Conservation (phyloP, 106 monocot species). For the Amphibolis antarctica region DNA sequence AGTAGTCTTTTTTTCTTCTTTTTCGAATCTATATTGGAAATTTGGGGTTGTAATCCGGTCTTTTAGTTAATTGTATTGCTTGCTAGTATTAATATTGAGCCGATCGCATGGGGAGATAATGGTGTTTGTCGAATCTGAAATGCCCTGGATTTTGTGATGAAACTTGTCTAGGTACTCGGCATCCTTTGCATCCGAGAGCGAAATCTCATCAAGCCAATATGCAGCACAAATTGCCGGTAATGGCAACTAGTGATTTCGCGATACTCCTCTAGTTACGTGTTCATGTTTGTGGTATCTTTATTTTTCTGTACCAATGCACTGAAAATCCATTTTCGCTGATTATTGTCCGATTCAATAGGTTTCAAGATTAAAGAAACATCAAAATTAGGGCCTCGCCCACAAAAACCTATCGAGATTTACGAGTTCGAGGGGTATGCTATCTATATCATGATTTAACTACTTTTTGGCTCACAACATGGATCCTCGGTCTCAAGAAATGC, state of each 20-base stretch:
- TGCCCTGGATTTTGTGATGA: neutral
- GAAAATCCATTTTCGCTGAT: too few species aligned
- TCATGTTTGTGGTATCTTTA: too few species aligned
- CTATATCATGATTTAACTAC: too few species aligned
- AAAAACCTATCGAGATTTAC: slow-evolving; percentile 92
- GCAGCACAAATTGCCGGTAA: slow-evolving; percentile 56
- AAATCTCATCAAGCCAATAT: slow-evolving; percentile 51
- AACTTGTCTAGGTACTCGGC: slow-evolving; percentile 86
- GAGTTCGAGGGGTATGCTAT: slow-evolving; percentile 90
- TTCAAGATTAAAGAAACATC: slow-evolving; percentile 68
- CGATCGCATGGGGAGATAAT: too few species aligned
- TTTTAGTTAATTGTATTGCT: too few species aligned
- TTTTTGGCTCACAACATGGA: too few species aligned
- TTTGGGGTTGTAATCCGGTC: too few species aligned
- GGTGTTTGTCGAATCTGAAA: neutral
- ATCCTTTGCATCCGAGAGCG: slow-evolving; percentile 44
- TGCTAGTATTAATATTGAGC: too few species aligned
- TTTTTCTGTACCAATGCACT: too few species aligned
- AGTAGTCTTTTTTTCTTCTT: neutral
- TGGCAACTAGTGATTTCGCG: too few species aligned
- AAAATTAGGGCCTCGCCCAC: slow-evolving; percentile 65
- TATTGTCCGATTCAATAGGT: slow-evolving; percentile 55
- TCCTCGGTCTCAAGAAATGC: neutral
- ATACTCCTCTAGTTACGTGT: too few species aligned
- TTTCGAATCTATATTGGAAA: too few species aligned